Percentiles rank a stretch among this genome's conserved stretches.
Conservation (phyloP, 768 basidiomycete species). For the Favolaschia claudopus region DNA sequence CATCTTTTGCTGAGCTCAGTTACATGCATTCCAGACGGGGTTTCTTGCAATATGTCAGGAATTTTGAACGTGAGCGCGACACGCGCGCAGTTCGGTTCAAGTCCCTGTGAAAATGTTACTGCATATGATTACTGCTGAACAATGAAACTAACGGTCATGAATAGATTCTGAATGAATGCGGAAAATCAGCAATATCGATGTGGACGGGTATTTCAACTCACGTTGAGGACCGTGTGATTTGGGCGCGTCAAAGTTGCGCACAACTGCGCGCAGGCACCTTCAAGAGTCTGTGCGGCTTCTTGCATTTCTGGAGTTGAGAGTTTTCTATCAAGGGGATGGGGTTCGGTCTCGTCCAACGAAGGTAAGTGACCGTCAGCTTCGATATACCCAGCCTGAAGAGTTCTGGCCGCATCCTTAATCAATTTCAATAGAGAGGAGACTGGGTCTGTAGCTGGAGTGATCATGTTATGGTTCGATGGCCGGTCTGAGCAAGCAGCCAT, state of each 20-base stretch:
- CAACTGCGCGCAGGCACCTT: conserved; percentile 38
- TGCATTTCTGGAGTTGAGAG: conserved; percentile 23
- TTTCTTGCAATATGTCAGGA: conserved; percentile 32
- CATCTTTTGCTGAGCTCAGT: conserved; percentile 25
- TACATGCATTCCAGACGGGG: conserved; percentile 36
- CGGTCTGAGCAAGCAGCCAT: too few species aligned
- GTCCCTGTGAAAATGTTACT: conserved; percentile 1
- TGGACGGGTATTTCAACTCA: conserved; percentile 15
- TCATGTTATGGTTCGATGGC: conserved; percentile 1
- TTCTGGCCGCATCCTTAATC: conserved; percentile 23
- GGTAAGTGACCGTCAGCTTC: conserved; percentile 20
- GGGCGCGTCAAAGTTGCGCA: conserved; percentile 34
- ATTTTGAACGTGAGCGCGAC: conserved; percentile 26
- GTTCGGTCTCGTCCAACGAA: conserved; percentile 27
- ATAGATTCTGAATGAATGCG: too few species aligned
- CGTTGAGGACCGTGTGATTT: conserved; percentile 33
- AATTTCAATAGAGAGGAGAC: conserved; percentile 26
- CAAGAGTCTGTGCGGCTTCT: conserved; percentile 34
- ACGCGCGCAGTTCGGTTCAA: conserved; percentile 22
- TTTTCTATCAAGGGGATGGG: conserved; percentile 32
- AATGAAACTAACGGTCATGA: conserved; percentile 1
- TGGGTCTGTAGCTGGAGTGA: not conserved
- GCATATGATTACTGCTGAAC: not conserved
- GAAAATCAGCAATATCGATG: too few species aligned
- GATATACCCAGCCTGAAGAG: conserved; percentile 24